Base-by-base conservation (phyloP, 2,329 filamentous ascomycete species). In the Myrmaecium sp. region DNA sequence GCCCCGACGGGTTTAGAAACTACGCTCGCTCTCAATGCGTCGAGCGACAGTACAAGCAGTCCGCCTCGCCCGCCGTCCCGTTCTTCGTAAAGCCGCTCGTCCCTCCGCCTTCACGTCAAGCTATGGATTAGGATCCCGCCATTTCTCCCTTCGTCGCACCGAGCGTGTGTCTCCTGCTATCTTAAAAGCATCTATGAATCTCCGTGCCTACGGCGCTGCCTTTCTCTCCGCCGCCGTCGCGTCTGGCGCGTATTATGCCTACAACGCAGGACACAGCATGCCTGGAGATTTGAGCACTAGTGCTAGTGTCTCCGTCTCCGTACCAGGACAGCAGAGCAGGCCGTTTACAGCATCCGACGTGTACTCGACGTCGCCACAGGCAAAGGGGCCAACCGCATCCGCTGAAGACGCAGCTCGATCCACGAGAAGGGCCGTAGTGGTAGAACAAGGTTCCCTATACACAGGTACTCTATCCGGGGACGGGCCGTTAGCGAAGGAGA, bases 401-500 rank as follows among this genome's bases (percentile, higher is more conserved):
- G 23, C 44, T 9, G 50, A 55, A 32, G 47, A 49, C 17, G 49
- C 55, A 7, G 45, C 68, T 54, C 52, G 83, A 64, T 44, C 57
- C 17, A 60, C 64, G 17, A 51, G 64, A 14, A 62, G 64, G 37
- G 80, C 91, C 12, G 64, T 95, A 14, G 73, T 94, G 21, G 80
- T 98, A 27, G 82, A 86, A 33, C 77, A 84, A 43, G 82, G 92
- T 47, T 75, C 91, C 50, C 69, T 98, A 26, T 86, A 84, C 46
- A 89, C 86, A 7, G 79, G 80, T 14, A 79, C 80, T 6, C 74
- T 94, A 35, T 72, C 82, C 11, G 81, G 79, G 32, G 79, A 92
- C 42, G 78, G 74, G 5, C 83, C 86, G 12, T 70, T 98, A 33
- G 79, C 78, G 23, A 98, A 98, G 57, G 69, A 79, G 41, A 82